Evolutionary conservation across 2,329 filamentous ascomycete species (phyloP).

Genomic region (Plenodomus lindquistii): DNA sequence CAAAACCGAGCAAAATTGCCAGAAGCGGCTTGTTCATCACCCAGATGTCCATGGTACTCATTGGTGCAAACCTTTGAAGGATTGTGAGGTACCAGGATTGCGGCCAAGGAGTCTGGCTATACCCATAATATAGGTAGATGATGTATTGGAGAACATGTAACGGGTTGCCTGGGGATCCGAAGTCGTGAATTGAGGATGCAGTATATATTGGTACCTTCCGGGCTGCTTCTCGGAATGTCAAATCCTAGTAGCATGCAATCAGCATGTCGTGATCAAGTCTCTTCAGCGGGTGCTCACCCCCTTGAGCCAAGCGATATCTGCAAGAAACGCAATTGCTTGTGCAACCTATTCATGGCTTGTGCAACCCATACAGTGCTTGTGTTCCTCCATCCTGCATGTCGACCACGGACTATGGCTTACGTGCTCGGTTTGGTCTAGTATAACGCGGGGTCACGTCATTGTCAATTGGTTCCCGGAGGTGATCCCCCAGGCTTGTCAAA

Average conservation of each 20-base stretch:
- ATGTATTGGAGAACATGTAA: not conserved
- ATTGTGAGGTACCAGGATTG: not conserved
- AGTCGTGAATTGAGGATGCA: not conserved
- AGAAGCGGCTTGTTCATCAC: not conserved
- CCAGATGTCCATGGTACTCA: not conserved
- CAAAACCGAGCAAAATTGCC: not conserved
- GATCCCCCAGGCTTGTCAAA: not conserved
- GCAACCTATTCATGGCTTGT: not conserved
- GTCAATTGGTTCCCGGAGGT: not conserved
- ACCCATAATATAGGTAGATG: not conserved
- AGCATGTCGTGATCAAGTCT: not conserved
- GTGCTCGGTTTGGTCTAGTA: not conserved
- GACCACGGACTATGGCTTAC: not conserved
- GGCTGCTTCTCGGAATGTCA: not conserved
- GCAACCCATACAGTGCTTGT: not conserved
- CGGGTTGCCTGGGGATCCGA: not conserved
- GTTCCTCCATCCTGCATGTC: not conserved
- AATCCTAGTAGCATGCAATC: not conserved
- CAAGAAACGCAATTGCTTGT: not conserved
- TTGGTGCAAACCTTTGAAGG: not conserved
- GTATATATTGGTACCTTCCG: not conserved
- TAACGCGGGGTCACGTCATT: not conserved
- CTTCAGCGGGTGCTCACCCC: not conserved
- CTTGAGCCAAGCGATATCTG: not conserved
- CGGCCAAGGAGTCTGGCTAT: not conserved